A percentile compares a stretch with the other conserved stretches of the same genome.
phyloP scores from a whole-genome alignment of 805 yeast species.

The Monosporozyma yasuniensis region DNA sequence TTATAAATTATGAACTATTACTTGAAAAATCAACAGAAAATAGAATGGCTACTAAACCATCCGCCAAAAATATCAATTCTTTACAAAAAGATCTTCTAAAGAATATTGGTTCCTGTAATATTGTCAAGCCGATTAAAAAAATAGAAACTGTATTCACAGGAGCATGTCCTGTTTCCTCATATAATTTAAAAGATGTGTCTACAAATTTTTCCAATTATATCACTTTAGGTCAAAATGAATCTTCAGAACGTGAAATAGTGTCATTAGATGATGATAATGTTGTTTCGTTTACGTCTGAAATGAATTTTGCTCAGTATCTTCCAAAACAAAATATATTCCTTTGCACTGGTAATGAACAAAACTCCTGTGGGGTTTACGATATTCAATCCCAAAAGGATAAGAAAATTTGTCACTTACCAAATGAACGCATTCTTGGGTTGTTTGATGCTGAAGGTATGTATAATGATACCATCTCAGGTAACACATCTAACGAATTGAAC shows the following conservation, averaged over 20 bases:
- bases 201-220: not conserved
- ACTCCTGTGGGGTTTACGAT: not conserved
- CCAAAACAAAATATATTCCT: not conserved
- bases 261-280: not conserved
- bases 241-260: not conserved
- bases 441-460: not conserved
- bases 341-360: not conserved
- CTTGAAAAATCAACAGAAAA: not conserved
- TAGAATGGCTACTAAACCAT: not conserved
- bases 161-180: not conserved
- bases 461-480: not conserved
- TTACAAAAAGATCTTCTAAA: not conserved
- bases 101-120: not conserved
- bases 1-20: not conserved
- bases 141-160: not conserved
- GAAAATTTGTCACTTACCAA: not conserved
- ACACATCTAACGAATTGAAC: not conserved
- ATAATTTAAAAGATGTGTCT: not conserved
- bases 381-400: not conserved
- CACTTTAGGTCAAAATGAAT: not conserved
- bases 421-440: not conserved
- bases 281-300: not conserved
- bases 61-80: not conserved
- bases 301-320: not conserved
- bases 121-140: not conserved